phyloP scores from a whole-genome alignment of 2,329 filamentous ascomycete genomes.

The Rutstroemia sydowiana region DNA sequence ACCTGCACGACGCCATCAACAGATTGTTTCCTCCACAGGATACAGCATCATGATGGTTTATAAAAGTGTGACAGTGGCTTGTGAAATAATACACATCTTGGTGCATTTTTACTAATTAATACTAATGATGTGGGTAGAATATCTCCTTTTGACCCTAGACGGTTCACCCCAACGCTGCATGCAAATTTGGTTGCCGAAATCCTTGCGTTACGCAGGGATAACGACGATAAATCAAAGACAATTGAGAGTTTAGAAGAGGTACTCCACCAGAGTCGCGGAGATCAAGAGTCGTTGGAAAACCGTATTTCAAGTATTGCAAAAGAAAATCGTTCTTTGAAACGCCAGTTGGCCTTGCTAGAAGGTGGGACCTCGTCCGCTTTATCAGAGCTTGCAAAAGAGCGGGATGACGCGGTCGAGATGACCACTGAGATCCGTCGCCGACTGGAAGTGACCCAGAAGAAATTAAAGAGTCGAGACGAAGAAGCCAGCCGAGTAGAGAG shows the following conservation, averaged over 20 bases:
- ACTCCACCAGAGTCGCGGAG: slow-evolving; percentile 62
- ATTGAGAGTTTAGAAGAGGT: slow-evolving; percentile 79
- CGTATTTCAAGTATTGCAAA: slow-evolving; percentile 58
- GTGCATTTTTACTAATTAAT: not conserved
- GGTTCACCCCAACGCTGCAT: slow-evolving; percentile 92
- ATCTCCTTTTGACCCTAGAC: slow-evolving; percentile 73
- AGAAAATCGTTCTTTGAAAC: slow-evolving; percentile 73
- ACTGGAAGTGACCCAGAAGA: slow-evolving; percentile 72
- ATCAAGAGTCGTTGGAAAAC: slow-evolving; percentile 64
- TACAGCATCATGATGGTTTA: not conserved
- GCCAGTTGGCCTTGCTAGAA: slow-evolving; percentile 80
- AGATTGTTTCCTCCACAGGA: no score
- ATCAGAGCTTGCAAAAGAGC: slow-evolving; percentile 73
- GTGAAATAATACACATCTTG: no score
- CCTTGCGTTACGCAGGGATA: slow-evolving; percentile 73
- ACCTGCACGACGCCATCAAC: no score
- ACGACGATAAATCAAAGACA: slow-evolving; percentile 80
- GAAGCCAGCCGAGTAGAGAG: slow-evolving; percentile 71
- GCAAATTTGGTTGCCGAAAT: slow-evolving; percentile 95
- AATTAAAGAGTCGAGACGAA: slow-evolving; percentile 70
- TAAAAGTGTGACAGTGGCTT: not conserved
- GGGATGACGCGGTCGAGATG: slow-evolving; percentile 73
- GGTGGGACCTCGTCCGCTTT: slow-evolving; percentile 81
- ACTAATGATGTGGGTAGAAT: slow-evolving; percentile 30
- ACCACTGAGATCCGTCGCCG: slow-evolving; percentile 67